phyloP scores from a whole-genome alignment of 1,284 basidiomycete species.

The Moniliophthora roreri region DNA sequence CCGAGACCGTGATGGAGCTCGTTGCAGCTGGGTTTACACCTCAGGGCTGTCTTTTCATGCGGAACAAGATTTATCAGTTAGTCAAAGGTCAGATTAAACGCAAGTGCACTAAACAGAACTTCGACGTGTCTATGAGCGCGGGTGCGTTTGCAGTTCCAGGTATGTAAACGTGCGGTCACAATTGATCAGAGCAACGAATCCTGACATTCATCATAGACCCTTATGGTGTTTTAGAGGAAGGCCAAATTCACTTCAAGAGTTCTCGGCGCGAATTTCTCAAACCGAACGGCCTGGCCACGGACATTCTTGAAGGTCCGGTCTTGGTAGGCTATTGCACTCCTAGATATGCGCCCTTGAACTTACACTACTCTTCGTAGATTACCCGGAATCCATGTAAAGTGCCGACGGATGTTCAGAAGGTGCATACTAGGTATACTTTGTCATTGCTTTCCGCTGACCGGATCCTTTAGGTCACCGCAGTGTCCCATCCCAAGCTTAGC shows the following conservation, averaged over 20 bases:
- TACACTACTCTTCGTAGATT: constrained; percentile 23
- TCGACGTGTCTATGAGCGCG: constrained; percentile 34
- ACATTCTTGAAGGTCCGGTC: constrained; percentile 38
- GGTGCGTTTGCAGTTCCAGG: constrained; percentile 43
- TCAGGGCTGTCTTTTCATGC: constrained; percentile 28
- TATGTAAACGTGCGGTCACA: no score
- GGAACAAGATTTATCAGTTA: constrained; percentile 34
- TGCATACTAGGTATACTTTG: no score
- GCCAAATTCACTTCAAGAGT: constrained; percentile 39
- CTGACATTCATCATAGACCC: constrained; percentile 29
- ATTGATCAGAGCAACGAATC: no score
- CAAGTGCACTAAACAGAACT: constrained; percentile 24
- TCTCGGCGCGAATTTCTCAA: constrained; percentile 27
- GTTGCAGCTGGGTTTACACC: constrained; percentile 41
- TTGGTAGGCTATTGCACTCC: constrained; percentile 27
- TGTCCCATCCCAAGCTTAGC: constrained; percentile 30
- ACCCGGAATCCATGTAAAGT: constrained; percentile 48
- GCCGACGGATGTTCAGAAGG: constrained; percentile 44
- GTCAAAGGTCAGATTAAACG: constrained; percentile 28
- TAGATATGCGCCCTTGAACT: not conserved
- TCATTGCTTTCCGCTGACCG: no score
- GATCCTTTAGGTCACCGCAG: constrained; percentile 35
- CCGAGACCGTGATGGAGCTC: constrained; percentile 36
- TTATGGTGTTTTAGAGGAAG: constrained; percentile 31
- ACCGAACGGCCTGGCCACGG: constrained; percentile 26